Conservation (phyloP, 1,284 basidiomycete genomes). For the Singerocomus inundabilis region DNA sequence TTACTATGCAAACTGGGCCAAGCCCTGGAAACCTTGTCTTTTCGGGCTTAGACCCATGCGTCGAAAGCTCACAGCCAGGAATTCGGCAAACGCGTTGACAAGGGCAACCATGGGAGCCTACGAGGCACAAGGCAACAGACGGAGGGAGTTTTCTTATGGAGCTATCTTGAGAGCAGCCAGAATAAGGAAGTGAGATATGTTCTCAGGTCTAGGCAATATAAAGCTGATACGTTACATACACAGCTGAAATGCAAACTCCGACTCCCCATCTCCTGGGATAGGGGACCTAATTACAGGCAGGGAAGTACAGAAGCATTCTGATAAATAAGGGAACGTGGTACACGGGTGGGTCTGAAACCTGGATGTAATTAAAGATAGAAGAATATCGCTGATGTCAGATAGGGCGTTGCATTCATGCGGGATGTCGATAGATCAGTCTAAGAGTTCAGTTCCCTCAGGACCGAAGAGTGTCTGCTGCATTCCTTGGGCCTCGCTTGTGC, state of each 20-base stretch:
- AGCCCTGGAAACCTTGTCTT: too few relatives aligned
- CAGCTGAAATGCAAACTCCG: not conserved
- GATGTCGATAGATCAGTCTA: constrained; percentile 4
- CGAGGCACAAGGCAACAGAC: constrained; percentile 5
- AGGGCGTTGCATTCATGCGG: not conserved
- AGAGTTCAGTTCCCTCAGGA: constrained; percentile 22
- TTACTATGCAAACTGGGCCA: too few relatives aligned
- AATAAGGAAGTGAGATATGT: not conserved
- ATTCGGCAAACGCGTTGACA: constrained; percentile 8
- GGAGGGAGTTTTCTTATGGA: not conserved
- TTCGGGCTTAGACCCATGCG: too few relatives aligned
- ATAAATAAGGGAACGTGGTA: not conserved
- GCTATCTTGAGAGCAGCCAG: constrained; percentile 3
- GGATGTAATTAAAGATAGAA: not conserved
- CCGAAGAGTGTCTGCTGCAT: constrained; percentile 11
- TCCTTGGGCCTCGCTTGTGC: not conserved
- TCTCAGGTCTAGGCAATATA: not conserved
- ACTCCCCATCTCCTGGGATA: constrained; percentile 24
- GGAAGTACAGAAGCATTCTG: not conserved
- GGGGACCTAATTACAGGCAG: not conserved
- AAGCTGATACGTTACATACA: constrained; percentile 1
- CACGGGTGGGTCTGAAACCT: not conserved
- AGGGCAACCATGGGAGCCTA: not conserved
- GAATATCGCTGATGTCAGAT: not conserved
- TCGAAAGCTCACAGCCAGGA: constrained; percentile 7